Evolutionary conservation across 257 asterid species (phyloP), one percentile per base, ranked within the genome.

Genomic region (Ilex asprella): DNA sequence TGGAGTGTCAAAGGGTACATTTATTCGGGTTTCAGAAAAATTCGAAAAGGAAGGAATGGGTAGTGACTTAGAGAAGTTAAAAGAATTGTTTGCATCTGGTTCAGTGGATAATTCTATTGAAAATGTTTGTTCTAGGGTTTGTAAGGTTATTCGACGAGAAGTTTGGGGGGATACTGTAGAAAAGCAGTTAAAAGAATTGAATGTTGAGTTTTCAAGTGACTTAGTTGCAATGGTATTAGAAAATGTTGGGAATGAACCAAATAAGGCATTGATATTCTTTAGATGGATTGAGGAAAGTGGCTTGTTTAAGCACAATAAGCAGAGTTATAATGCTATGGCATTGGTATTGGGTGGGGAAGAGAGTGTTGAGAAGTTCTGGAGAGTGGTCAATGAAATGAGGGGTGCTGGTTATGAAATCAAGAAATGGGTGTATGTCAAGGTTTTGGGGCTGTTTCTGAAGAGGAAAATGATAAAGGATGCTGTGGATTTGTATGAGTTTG

Each of bases 201-300:
- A 76, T 61, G 75, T 83, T n/a, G 79, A 78, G 78, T 84, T 75
- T 65, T 72, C 93, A 0, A 73, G 86, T 62, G 82, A 80, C 67
- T 63, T 88, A 76, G 85, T 88, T 50, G 56, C 78, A 3, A 63
- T 50, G 63, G 86, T 84, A 63, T 67, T 91, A 66, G 82, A 56
- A 32, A 78, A 60, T 76, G 76, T 84, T 56, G 81, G 74, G 65
- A 27, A 39, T 59, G 92, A 86, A 56, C 78, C 71, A 16, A 85
- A 79, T 59, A 86, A 86, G 68, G 86, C 84, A 30, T 68, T 84
- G 70, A 87, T 88, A 67, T 81, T 86, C 84, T 87, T 91, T 66
- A 86, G 88, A 70, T 91, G 98, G 98, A 70, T 86, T 51, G 82
- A 86, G 82, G 98, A 88, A 75, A 82, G 87, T 67, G 81, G 83